Conservation (phyloP, 164 flowering plant genomes). For the Annona squamosa region DNA sequence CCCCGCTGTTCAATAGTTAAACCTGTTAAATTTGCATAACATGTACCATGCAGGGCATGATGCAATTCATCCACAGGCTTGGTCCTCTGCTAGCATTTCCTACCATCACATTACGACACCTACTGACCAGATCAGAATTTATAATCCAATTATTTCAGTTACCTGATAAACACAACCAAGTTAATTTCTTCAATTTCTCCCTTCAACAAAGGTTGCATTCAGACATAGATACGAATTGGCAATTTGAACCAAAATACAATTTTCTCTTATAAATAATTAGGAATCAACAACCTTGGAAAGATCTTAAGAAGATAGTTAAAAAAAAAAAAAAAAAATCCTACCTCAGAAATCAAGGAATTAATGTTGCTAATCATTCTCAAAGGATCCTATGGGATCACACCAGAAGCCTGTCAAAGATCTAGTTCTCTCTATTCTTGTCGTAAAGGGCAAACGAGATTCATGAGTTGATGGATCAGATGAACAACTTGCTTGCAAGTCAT, state of each 20-base stretch:
- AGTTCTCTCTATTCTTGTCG: neutral
- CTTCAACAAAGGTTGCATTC: neutral
- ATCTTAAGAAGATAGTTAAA: neutral
- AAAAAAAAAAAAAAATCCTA: slow-evolving; percentile 13
- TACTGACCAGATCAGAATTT: neutral
- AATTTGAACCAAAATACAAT: too few relatives aligned
- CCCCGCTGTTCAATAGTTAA: too few relatives aligned
- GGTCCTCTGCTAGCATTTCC: neutral
- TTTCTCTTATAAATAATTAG: neutral
- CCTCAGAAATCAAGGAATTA: slow-evolving; percentile 75
- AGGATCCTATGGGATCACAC: slow-evolving; percentile 67
- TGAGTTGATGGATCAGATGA: slow-evolving; percentile 8
- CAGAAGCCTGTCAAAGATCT: slow-evolving; percentile 15
- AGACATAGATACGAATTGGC: neutral
- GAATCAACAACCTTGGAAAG: neutral
- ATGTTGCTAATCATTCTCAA: slow-evolving; percentile 67
- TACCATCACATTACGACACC: neutral
- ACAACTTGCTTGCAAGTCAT: slow-evolving; percentile 6
- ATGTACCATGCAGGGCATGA: neutral
- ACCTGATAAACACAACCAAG: too few relatives aligned
- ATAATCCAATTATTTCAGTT: neutral
- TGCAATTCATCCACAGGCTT: neutral
- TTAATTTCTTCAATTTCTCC: too few relatives aligned
- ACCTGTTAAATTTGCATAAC: too few relatives aligned
- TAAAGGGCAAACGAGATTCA: slow-evolving; percentile 10